Conservation (phyloP, 495 filamentous ascomycete species). For the Neurospora sp. region DNA sequence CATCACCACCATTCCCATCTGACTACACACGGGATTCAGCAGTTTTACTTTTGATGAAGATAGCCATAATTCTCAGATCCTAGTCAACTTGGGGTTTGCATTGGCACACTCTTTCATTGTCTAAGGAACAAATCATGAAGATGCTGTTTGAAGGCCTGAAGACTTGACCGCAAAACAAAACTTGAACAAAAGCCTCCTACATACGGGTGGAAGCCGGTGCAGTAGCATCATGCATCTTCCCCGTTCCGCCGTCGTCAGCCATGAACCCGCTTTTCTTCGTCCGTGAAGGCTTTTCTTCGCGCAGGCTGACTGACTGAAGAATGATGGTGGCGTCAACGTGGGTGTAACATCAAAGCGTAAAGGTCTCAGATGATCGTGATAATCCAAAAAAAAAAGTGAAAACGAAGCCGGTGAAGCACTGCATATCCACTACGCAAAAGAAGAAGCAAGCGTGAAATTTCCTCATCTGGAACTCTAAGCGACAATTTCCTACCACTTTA, state of each 20-base stretch:
- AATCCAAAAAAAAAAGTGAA: not conserved
- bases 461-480: not conserved
- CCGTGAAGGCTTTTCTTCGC: not conserved
- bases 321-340: not conserved
- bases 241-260: conserved; percentile 9
- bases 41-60: not conserved
- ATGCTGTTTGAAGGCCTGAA: not conserved
- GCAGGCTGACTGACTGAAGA: not conserved
- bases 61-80: not conserved
- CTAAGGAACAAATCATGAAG: not conserved
- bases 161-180: not conserved
- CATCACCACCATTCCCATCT: not conserved
- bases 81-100: not conserved
- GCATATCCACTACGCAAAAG: not conserved
- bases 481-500: not conserved
- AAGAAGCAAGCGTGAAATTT: not conserved
- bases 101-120: conserved; percentile 12
- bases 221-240: conserved; percentile 19
- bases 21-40: not conserved
- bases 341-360: not conserved
- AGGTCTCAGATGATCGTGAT: not conserved
- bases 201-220: conserved; percentile 10
- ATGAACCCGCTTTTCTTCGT: not conserved
- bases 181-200: not conserved
- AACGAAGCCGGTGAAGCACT: conserved; percentile 5